phyloP scores from a whole-genome alignment of 2,329 filamentous ascomycete species.

The Ceratocystis diversiconidia region DNA sequence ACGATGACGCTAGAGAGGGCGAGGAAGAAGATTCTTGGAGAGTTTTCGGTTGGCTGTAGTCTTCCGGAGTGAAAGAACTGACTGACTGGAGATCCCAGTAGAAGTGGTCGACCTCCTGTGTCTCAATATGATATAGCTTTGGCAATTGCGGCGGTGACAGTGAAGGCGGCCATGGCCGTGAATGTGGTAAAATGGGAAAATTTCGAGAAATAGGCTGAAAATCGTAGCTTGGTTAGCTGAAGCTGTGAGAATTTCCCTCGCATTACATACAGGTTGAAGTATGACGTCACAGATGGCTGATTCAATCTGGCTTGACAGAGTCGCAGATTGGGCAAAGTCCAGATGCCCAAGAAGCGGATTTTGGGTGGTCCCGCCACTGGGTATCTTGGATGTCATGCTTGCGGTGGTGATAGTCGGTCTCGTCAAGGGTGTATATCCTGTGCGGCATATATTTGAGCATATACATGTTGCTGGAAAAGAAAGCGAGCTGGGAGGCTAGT shows the following conservation, averaged over 20 bases:
- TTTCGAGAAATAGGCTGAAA: no score
- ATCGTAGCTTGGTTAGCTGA: no score
- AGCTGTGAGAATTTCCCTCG: no score
- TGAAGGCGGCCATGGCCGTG: neutral
- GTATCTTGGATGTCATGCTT: neutral
- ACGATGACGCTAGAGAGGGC: neutral
- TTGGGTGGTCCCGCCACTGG: neutral
- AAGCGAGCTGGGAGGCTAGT: neutral
- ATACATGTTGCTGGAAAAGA: neutral
- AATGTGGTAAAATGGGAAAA: neutral
- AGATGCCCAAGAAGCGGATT: neutral
- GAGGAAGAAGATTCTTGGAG: neutral
- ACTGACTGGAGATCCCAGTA: conserved; percentile 12
- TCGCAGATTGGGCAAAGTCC: neutral
- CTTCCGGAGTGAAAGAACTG: conserved; percentile 16
- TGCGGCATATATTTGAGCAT: neutral
- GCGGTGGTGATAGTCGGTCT: neutral
- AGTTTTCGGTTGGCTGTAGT: neutral
- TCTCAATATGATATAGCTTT: neutral
- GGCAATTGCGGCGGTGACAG: neutral
- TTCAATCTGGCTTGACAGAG: no score
- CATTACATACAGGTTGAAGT: no score
- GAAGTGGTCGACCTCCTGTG: neutral
- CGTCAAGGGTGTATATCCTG: neutral
- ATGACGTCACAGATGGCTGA: no score